Base-by-base conservation (phyloP, 208 protist species). In the Strigomonas culicis region DNA sequence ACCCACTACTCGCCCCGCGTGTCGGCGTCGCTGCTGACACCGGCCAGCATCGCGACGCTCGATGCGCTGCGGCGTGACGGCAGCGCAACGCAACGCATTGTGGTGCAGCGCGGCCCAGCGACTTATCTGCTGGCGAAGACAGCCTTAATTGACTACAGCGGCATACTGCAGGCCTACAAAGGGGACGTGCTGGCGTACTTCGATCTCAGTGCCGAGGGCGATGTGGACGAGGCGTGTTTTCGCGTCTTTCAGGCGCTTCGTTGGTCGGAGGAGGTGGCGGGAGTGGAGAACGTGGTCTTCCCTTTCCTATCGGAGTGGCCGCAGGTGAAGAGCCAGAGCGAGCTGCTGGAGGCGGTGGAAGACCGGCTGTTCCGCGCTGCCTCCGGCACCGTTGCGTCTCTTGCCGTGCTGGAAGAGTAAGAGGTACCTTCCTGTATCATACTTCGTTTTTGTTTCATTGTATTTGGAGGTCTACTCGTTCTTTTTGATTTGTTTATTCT, bases 311-410 rank as follows among this genome's bases (percentile, higher is more conserved):
- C 88, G n/a, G 88, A 92, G 63, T 95, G 86, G 84, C 64, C 73
- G 22, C 59, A 73, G 34, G 28, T n/a, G 17, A 10, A 4, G 4
- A 15, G 30, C 2, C 70, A 88, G 47, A 50, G 43, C 4, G 88
- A 95, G 24, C 68, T 96, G 27, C 52, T 94, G 30, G 82, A 50
- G 2, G 90, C 93, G 10, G 84, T 97, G 7, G 88, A 95, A 50
- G 93, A 97, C 70, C 77, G 93, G 22, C 70, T 97, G 0, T 96
- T 95, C 60, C 88, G 93, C 34, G 90, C 93, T 2, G 93, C 93
- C 11, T 97, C 93, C 10, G 93, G 93, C 50, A 70, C 75, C 53
- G 76, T 86, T 3, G 90, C 84, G 6, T 46, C 39, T n/a, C 17
- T 46, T 46, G 39, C 39, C 17, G 10, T 46, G 17, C n/a, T n/a